phyloP scores from a whole-genome alignment of 2,329 filamentous ascomycete genomes.

The Trichophyton equinum region DNA sequence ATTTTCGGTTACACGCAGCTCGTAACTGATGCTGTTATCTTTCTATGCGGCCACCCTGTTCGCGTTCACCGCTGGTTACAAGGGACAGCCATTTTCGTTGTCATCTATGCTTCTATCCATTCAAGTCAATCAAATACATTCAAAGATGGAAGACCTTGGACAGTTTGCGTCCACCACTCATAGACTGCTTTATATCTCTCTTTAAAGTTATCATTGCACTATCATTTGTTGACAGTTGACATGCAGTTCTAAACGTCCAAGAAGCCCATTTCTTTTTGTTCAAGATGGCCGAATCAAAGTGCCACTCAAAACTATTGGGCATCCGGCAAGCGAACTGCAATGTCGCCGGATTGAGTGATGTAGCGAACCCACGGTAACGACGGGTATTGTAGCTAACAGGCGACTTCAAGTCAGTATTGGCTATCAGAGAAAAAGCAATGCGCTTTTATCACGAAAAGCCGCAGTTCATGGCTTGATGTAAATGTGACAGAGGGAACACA shows the following conservation, averaged over 20 bases:
- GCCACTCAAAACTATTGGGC: slow-evolving; percentile 45
- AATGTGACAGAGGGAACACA: background rate
- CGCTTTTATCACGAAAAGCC: background rate
- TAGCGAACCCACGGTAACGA: slow-evolving; percentile 96
- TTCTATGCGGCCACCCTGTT: background rate
- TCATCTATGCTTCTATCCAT: background rate
- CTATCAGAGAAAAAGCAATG: background rate
- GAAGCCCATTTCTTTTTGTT: background rate
- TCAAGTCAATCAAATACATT: background rate
- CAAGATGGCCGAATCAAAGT: background rate
- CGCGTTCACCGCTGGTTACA: background rate
- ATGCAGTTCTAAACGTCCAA: background rate
- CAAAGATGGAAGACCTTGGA: background rate
- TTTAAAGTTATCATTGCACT: background rate
- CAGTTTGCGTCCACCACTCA: background rate
- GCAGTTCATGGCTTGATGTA: background rate
- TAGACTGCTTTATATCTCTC: background rate
- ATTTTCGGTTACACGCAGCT: slow-evolving; percentile 2
- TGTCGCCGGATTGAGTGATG: slow-evolving; percentile 95
- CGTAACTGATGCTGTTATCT: background rate
- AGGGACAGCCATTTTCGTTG: background rate
- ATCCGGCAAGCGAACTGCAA: slow-evolving; percentile 88
- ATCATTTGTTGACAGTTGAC: background rate
- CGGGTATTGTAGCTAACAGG: slow-evolving; percentile 80
- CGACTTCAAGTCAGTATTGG: background rate